Percentiles rank a stretch among this genome's conserved stretches.
Conservation (phyloP, 1,284 basidiomycete species). For the Rhizoctonia solani region DNA sequence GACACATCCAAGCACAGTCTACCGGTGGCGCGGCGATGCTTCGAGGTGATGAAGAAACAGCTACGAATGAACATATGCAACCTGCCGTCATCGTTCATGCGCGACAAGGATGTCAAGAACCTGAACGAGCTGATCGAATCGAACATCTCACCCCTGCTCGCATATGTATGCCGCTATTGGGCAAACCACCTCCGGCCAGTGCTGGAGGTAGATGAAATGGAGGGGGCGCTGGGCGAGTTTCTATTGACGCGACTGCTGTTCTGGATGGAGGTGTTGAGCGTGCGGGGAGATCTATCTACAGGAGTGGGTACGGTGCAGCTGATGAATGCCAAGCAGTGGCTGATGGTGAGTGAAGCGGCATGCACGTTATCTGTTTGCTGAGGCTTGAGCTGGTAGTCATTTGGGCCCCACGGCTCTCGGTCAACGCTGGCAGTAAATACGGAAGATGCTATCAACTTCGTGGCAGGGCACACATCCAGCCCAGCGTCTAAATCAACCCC, state of each 20-base stretch:
- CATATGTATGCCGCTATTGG: background rate
- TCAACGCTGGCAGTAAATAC: background rate
- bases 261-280: constrained; percentile 7
- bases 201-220: background rate
- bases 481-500: background rate
- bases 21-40: background rate
- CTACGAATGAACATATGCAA: constrained; percentile 4
- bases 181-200: background rate
- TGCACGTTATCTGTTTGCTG: background rate
- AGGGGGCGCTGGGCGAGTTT: background rate
- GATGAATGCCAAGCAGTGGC: background rate
- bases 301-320: background rate
- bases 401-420: background rate
- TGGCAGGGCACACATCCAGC: background rate
- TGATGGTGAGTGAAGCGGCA: background rate
- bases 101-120: background rate
- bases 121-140: background rate
- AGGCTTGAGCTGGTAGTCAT: background rate
- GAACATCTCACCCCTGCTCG: background rate
- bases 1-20: background rate
- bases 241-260: background rate
- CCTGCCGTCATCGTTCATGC: background rate
- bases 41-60: background rate
- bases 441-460: constrained; percentile 2
- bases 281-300: background rate